Conservation (phyloP, 768 basidiomycete genomes). For the Cyclocybe aegerita region DNA sequence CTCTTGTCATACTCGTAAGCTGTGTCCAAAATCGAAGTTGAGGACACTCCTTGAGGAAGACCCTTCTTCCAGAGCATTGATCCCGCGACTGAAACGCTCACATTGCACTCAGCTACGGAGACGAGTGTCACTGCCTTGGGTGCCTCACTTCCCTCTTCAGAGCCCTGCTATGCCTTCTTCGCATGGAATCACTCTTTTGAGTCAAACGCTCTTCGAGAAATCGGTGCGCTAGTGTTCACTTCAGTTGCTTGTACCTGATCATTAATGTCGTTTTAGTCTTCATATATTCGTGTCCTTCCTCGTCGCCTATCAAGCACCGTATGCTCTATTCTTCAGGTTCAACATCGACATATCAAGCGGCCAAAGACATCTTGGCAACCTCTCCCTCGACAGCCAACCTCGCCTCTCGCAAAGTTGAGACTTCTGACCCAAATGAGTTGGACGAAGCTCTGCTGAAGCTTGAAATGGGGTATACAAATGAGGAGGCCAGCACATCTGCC, state of each 20-base stretch:
- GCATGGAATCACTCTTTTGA: slow-evolving; percentile 53
- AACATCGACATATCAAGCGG: slow-evolving; percentile 52
- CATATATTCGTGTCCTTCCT: slow-evolving; percentile 88
- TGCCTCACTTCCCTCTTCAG: slow-evolving; percentile 48
- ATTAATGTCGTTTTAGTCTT: slow-evolving; percentile 51
- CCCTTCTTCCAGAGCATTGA: slow-evolving; percentile 58
- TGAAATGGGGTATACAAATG: slow-evolving; percentile 45
- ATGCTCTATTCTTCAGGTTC: slow-evolving; percentile 88
- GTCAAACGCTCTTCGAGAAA: slow-evolving; percentile 48
- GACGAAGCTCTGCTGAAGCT: slow-evolving; percentile 59
- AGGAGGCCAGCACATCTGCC: slow-evolving; percentile 7
- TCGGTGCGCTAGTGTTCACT: slow-evolving; percentile 44
- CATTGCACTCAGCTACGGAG: slow-evolving; percentile 40
- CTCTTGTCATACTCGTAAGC: slow-evolving; percentile 68
- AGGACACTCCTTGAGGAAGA: neutral
- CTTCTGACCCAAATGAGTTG: slow-evolving; percentile 75
- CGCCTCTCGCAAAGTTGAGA: slow-evolving; percentile 72
- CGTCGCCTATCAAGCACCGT: slow-evolving; percentile 77
- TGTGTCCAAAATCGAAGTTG: neutral
- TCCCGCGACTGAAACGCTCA: slow-evolving; percentile 56
- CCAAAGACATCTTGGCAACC: slow-evolving; percentile 49
- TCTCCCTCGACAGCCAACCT: slow-evolving; percentile 39
- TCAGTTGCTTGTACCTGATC: neutral
- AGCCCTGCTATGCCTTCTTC: slow-evolving; percentile 71
- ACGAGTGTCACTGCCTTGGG: slow-evolving; percentile 44